A percentile compares a stretch with the other conserved stretches of the same genome.
Conservation (phyloP, 1,284 basidiomycete species). For the Gomphus sp. region DNA sequence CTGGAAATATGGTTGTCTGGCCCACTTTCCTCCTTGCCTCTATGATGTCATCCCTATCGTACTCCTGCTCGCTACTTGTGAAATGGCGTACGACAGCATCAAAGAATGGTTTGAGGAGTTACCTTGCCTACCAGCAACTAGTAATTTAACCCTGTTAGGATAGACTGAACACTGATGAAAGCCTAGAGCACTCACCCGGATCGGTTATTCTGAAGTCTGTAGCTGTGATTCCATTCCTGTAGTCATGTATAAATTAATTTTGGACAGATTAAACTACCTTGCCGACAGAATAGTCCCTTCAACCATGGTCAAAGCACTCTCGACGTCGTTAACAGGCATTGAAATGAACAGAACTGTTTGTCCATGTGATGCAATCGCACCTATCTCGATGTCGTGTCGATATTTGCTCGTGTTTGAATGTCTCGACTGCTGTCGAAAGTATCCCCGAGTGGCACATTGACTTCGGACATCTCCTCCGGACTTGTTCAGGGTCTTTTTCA, state of each 20-base stretch:
- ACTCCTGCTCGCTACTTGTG: slow-evolving; percentile 4
- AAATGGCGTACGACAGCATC: slow-evolving; percentile 2
- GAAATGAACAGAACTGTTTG: slow-evolving; percentile 8
- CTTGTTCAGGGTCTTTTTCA: slow-evolving; percentile 8
- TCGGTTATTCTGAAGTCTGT: slow-evolving; percentile 8
- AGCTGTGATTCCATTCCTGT: slow-evolving; percentile 2
- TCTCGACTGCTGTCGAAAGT: background rate
- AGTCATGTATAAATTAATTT: background rate
- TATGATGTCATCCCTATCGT: background rate
- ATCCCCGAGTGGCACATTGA: slow-evolving; percentile 9
- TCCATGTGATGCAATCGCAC: slow-evolving; percentile 6
- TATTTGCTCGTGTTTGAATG: background rate
- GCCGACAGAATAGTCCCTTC: slow-evolving; percentile 8
- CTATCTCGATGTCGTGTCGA: background rate
- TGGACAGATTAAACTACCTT: background rate
- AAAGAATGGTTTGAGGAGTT: slow-evolving; percentile 5
- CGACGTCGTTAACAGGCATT: background rate
- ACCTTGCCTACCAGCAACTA: slow-evolving; percentile 6
- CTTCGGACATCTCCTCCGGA: slow-evolving; percentile 8
- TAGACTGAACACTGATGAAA: background rate
- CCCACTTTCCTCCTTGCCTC: background rate
- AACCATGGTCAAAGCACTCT: slow-evolving; percentile 5
- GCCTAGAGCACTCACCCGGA: background rate
- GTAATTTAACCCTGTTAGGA: background rate
- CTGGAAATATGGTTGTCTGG: slow-evolving; percentile 3